phyloP scores from a whole-genome alignment of 805 yeast species.

The Kurtzmaniella fragi region DNA sequence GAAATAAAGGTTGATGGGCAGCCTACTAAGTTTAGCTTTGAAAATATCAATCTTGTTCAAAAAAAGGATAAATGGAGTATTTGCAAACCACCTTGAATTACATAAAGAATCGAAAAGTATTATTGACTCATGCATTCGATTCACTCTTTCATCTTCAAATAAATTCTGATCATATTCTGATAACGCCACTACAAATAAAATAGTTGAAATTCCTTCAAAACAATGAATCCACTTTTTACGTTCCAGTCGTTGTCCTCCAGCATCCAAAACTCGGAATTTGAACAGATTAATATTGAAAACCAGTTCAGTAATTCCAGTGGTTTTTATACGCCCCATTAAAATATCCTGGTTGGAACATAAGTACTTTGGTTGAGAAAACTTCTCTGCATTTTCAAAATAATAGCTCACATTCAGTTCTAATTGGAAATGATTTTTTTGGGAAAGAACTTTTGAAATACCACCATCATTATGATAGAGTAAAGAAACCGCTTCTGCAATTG shows the following conservation, averaged over 20 bases:
- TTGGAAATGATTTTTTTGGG: slow-evolving; percentile 71
- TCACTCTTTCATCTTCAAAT: slow-evolving; percentile 84
- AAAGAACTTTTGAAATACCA: slow-evolving; percentile 59
- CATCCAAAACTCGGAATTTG: slow-evolving; percentile 78
- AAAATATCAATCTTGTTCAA: slow-evolving; percentile 85
- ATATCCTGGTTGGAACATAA: slow-evolving; percentile 79
- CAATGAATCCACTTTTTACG: slow-evolving; percentile 93
- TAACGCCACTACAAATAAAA: slow-evolving; percentile 82
- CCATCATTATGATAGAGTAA: slow-evolving; percentile 65
- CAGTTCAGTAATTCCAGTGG: slow-evolving; percentile 93
- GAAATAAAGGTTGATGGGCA: slow-evolving; percentile 68
- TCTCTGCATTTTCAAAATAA: slow-evolving; percentile 69
- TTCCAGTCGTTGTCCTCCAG: slow-evolving; percentile 94
- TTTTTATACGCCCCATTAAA: slow-evolving; percentile 84
- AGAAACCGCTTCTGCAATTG: slow-evolving; percentile 66
- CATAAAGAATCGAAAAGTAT: slow-evolving; percentile 77
- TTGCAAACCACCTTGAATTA: slow-evolving; percentile 78
- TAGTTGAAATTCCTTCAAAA: slow-evolving; percentile 84
- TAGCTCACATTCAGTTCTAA: slow-evolving; percentile 78
- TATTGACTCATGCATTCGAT: slow-evolving; percentile 87
- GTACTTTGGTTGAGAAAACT: slow-evolving; percentile 61
- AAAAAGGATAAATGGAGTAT: slow-evolving; percentile 85
- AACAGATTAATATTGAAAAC: slow-evolving; percentile 61
- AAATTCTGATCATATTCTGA: slow-evolving; percentile 90
- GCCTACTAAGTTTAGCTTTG: slow-evolving; percentile 57